phyloP scores from a whole-genome alignment of 2,329 filamentous ascomycete species.

The Leptographium radiaticola region DNA sequence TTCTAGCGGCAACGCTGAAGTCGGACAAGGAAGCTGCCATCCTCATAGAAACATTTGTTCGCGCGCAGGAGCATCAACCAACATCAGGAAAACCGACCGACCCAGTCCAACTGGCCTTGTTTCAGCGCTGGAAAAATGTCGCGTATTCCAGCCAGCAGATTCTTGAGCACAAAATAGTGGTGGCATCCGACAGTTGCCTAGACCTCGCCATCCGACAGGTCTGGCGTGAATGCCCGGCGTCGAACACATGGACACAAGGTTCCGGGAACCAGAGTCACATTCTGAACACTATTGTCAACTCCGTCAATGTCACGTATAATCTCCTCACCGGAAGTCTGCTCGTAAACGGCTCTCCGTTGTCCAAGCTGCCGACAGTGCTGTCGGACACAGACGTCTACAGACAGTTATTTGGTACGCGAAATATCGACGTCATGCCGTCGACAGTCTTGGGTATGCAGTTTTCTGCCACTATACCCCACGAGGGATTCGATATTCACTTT shows the following conservation, averaged over 20 bases:
- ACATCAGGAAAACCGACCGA: background rate
- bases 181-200: background rate
- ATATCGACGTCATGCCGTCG: background rate
- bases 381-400: background rate
- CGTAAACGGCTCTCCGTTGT: background rate
- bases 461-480: background rate
- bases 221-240: background rate
- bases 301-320: background rate
- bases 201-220: background rate
- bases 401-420: background rate
- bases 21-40: background rate
- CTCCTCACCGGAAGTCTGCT: background rate
- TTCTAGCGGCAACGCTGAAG: background rate
- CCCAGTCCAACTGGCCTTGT: background rate
- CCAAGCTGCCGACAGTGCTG: background rate
- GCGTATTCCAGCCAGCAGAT: background rate
- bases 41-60: background rate
- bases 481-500: background rate
- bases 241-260: background rate
- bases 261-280: background rate
- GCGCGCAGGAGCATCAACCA: background rate
- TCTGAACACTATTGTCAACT: background rate
- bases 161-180: background rate
- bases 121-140: background rate
- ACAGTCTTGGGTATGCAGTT: background rate